Percentiles rank a stretch among this genome's conserved stretches.
These are phyloP conservation scores for Talaromyces marneffei DNA, from an alignment of 2,329 filamentous ascomycete species.

Conservation along the genomic window DNA sequence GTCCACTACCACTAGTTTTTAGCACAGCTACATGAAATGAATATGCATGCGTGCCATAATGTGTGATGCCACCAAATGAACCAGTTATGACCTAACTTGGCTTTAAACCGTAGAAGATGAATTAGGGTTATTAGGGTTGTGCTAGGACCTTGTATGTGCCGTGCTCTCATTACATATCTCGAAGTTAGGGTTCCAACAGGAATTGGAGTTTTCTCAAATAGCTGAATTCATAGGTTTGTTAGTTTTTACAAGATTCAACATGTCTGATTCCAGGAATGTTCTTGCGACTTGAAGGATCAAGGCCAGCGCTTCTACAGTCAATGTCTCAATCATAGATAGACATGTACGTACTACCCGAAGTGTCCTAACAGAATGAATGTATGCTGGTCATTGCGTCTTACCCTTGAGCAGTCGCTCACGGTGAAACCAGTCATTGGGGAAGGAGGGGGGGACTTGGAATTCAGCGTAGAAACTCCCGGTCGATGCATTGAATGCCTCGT, in stretches of 20 bases:
- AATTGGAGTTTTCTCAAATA: too few relatives aligned
- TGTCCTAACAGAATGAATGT: background rate
- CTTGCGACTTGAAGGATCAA: background rate
- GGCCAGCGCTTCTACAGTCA: background rate
- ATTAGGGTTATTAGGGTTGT: background rate
- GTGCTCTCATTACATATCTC: background rate
- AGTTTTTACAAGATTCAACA: too few relatives aligned
- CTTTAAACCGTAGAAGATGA: background rate
- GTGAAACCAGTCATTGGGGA: background rate
- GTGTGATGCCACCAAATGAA: slow-evolving; percentile 13
- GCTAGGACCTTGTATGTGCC: background rate
- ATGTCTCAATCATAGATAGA: background rate
- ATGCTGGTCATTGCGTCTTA: background rate
- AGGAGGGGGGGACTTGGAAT: too few relatives aligned
- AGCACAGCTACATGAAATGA: slow-evolving; percentile 17
- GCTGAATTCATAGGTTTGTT: too few relatives aligned
- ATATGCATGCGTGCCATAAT: slow-evolving; percentile 16
- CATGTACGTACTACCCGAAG: background rate
- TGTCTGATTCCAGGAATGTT: background rate
- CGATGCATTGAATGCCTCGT: too few relatives aligned
- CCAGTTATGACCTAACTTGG: background rate
- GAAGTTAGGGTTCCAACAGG: too few relatives aligned
- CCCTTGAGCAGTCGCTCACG: background rate
- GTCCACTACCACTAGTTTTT: slow-evolving; percentile 15
- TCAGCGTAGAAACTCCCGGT: background rate